Conservation (phyloP, 2,329 filamentous ascomycete genomes). For the Arthroderma sp. region DNA sequence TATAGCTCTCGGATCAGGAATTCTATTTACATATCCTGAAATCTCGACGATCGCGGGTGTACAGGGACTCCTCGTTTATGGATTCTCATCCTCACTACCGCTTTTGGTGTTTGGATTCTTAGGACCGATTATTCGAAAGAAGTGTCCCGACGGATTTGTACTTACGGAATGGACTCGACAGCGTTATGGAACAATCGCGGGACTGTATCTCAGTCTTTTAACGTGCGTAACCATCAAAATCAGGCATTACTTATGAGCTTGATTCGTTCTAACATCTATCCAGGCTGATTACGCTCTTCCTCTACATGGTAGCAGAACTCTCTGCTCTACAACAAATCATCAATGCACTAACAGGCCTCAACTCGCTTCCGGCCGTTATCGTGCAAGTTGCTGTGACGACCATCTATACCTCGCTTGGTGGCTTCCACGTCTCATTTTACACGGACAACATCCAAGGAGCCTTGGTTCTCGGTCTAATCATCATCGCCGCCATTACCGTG, state of each 20-base stretch:
- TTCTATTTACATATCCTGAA: conserved; percentile 71
- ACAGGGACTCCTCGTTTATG: conserved; percentile 66
- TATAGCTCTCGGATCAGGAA: conserved; percentile 67
- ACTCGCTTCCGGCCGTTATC: conserved; percentile 62
- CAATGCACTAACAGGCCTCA: conserved; percentile 57
- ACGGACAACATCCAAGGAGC: conserved; percentile 70
- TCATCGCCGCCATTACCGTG: conserved; percentile 66
- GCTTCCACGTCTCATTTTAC: conserved; percentile 71
- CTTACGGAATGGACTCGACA: conserved; percentile 74
- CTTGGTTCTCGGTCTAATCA: conserved; percentile 62
- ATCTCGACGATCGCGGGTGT: conserved; percentile 66
- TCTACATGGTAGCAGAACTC: conserved; percentile 78
- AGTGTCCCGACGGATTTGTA: conserved; percentile 73
- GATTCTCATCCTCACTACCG: conserved; percentile 57
- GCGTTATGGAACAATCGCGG: conserved; percentile 56
- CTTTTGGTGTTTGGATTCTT: conserved; percentile 61
- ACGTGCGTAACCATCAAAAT: conserved; percentile 33
- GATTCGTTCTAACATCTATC: conserved; percentile 5
- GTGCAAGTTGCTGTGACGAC: conserved; percentile 67
- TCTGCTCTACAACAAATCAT: conserved; percentile 71
- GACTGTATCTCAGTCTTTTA: conserved; percentile 62
- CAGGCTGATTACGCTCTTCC: conserved; percentile 60
- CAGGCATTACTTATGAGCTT: background rate
- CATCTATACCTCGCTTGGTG: conserved; percentile 70
- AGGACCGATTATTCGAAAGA: conserved; percentile 63